These are phyloP conservation scores for Aquilaria yunnanensis DNA, from an alignment of 345 rosid genomes.

Conservation along the genomic window DNA sequence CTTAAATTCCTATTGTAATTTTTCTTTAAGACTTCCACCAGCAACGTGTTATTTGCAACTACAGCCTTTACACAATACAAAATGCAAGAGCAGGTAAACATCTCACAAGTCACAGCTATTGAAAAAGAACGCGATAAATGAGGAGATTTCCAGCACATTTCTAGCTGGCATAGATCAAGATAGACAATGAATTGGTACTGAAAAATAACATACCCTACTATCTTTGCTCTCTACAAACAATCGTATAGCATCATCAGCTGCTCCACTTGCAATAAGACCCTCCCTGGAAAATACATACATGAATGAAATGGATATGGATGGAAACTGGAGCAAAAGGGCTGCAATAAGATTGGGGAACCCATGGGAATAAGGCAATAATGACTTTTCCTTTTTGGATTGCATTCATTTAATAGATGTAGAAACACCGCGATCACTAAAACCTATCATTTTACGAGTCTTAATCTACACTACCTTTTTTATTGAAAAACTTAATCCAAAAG, in stretches of 20 bases:
- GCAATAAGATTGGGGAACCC: neutral
- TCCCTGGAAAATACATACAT: conserved; percentile 41
- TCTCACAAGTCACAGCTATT: too few species aligned
- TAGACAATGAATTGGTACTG: conserved; percentile 1
- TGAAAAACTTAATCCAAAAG: too few species aligned
- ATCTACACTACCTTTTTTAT: too few species aligned
- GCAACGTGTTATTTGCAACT: too few species aligned
- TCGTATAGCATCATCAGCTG: conserved; percentile 82
- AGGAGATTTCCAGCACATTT: neutral
- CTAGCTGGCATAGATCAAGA: neutral
- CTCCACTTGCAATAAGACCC: conserved; percentile 83
- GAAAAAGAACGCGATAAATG: neutral
- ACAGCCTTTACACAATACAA: too few species aligned
- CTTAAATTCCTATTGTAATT: too few species aligned
- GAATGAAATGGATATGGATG: conserved; percentile 2
- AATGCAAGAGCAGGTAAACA: too few species aligned
- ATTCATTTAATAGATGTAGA: too few species aligned
- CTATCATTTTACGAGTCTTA: too few species aligned
- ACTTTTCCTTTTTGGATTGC: neutral
- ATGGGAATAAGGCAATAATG: neutral
- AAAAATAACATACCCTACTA: conserved; percentile 36
- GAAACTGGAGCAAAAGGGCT: conserved; percentile 6
- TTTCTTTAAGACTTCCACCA: too few species aligned
- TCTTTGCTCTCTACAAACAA: conserved; percentile 67
- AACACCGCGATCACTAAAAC: too few species aligned